Evolutionary conservation across 257 asterid genomes (phyloP).

Genomic region (Penstemon newberryi): DNA sequence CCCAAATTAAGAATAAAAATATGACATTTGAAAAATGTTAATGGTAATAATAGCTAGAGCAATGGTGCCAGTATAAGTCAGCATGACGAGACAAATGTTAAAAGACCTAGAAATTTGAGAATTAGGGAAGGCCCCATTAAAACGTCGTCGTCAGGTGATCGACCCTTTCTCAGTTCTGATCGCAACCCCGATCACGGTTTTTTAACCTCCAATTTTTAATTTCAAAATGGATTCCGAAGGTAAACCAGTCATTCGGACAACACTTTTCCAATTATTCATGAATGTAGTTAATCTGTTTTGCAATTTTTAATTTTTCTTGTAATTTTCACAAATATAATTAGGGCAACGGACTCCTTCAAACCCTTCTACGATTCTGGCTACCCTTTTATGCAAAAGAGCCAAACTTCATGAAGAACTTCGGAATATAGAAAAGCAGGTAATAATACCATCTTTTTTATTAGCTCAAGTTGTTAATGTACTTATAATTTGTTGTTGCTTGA

Average conservation of each 20-base stretch:
- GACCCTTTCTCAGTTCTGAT: constrained; percentile 30
- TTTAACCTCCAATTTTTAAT: constrained; percentile 20
- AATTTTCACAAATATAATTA: constrained; percentile 30
- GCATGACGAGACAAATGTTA: not conserved
- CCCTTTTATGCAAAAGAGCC: constrained; percentile 70
- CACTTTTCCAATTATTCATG: not conserved
- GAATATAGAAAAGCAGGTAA: constrained; percentile 84
- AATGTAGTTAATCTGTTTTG: not conserved
- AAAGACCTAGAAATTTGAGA: not conserved
- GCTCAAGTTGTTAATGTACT: constrained; percentile 4
- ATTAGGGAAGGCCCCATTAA: not conserved
- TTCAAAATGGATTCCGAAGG: constrained; percentile 77
- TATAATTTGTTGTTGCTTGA: constrained; percentile 2
- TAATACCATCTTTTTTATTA: not conserved
- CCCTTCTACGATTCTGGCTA: constrained; percentile 73
- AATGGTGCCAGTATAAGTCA: too few species aligned
- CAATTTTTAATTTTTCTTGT: not conserved
- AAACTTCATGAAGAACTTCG: constrained; percentile 92
- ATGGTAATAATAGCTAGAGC: not conserved
- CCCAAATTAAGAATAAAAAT: too few species aligned
- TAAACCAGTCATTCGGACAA: constrained; percentile 22
- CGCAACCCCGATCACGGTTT: constrained; percentile 29
- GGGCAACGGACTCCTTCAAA: constrained; percentile 78
- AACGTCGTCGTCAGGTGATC: constrained; percentile 31
- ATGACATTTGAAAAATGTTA: not conserved